Evolutionary conservation across 2,329 filamentous ascomycete species (phyloP), one percentile per base, ranked within the genome.

Genomic region (Elsinoe necatrix): DNA sequence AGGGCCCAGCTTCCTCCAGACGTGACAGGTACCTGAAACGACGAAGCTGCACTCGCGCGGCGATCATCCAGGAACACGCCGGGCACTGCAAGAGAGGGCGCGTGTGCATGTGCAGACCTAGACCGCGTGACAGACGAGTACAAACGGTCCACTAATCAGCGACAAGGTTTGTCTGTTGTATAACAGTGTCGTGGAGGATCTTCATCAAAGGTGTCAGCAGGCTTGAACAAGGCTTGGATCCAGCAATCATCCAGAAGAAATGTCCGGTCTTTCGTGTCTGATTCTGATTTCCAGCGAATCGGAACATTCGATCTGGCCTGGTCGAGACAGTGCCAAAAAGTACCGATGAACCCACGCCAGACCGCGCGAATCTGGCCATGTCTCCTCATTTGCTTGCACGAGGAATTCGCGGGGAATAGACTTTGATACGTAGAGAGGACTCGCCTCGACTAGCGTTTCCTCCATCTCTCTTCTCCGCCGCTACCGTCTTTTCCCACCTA

Each of bases 41-140:
- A 37, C 29, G 25, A 34, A 21, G n/a, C n/a, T 6, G 20, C 48
- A 18, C 29, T 52, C 48, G 48, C 48, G 20, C 31, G 48, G 18
- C 31, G 48, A 52, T 52, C 48, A 52, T 52, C 25, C 48, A 52
- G 48, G 48, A 52, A 52, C 48, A 52, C 41, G 23, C 41, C 21
- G 25, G 41, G 41, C 20, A 23, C 41, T 25, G 8, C 14, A 5
- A 29, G 16, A 14, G 11, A 23, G 12, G 11, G 45, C 18, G 45
- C 45, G 45, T 31, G 45, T 50, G 27, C n/a, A 50, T 50, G 45
- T 50, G 45, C 45, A 50, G 45, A 45, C 16, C 29, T 31, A 52
- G 29, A 34, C 48, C 48, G 29, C 29, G 48, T 52, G 48, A 52
- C 48, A 39, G 21, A 35, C n/a, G 9, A 12, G 11, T 14, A 18